phyloP scores from a whole-genome alignment of 176 grass and related monocot species.

The Guadua angustifolia region DNA sequence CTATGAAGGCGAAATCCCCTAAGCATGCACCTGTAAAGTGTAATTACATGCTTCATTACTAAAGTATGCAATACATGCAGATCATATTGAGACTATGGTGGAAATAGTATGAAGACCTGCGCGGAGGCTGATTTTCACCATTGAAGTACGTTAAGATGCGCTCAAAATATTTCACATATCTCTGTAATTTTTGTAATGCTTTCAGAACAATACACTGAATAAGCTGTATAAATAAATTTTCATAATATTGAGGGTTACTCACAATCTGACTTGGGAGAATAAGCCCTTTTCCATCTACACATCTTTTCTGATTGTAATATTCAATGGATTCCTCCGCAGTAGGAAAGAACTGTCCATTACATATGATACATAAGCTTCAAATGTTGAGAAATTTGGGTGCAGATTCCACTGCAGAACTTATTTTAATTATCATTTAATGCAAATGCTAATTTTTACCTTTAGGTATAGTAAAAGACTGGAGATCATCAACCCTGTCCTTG shows the following conservation, averaged over 20 bases:
- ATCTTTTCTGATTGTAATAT: slow-evolving; percentile 99
- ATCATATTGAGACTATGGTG: slow-evolving; percentile 30
- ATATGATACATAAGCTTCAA: slow-evolving; percentile 33
- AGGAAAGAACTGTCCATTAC: slow-evolving; percentile 83
- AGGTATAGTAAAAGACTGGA: slow-evolving; percentile 91
- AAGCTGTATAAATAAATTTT: slow-evolving; percentile 14
- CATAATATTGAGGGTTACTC: slow-evolving; percentile 53
- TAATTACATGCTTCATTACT: slow-evolving; percentile 41
- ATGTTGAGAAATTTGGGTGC: slow-evolving; percentile 22
- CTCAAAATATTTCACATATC: slow-evolving; percentile 99
- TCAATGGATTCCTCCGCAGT: slow-evolving; percentile 96
- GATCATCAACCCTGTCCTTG: slow-evolving; percentile 97
- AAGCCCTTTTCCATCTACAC: slow-evolving; percentile 95
- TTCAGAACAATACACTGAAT: slow-evolving; percentile 40
- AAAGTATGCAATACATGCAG: slow-evolving; percentile 26
- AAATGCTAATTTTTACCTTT: slow-evolving; percentile 66
- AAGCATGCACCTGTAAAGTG: slow-evolving; percentile 88
- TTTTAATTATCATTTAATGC: slow-evolving; percentile 13
- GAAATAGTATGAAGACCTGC: slow-evolving; percentile 58
- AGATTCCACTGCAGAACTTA: not conserved
- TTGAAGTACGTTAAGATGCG: slow-evolving; percentile 86
- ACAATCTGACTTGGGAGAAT: slow-evolving; percentile 99
- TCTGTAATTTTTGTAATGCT: slow-evolving; percentile 60
- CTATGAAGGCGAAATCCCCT: slow-evolving; percentile 98
- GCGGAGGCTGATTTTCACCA: slow-evolving; percentile 90